A percentile compares a stretch with the other conserved stretches of the same genome.
These are phyloP conservation scores for Cryptococcus depauperatus DNA, from an alignment of 1,284 basidiomycete species.

Conservation along the genomic window DNA sequence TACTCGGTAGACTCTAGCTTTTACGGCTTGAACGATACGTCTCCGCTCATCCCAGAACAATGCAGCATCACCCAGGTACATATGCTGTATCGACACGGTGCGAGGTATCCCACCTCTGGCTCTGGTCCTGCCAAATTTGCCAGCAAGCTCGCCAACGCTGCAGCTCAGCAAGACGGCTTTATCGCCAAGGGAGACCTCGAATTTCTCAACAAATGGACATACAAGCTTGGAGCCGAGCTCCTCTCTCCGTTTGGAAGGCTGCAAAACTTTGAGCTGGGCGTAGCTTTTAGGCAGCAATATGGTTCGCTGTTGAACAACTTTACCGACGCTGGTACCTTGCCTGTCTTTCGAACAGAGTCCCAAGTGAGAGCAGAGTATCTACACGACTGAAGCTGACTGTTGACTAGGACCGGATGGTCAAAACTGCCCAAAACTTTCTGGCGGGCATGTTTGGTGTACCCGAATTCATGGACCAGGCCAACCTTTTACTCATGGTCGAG, in stretches of 20 bases:
- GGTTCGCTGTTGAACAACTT: slow-evolving; percentile 75
- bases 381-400: slow-evolving; percentile 42
- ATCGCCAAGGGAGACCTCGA: slow-evolving; percentile 37
- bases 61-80: slow-evolving; percentile 67
- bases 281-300: slow-evolving; percentile 53
- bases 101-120: slow-evolving; percentile 41
- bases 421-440: slow-evolving; percentile 75
- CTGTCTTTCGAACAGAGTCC: slow-evolving; percentile 60
- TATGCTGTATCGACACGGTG: slow-evolving; percentile 55
- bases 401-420: slow-evolving; percentile 68
- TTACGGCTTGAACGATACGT: slow-evolving; percentile 63
- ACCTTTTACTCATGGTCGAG: slow-evolving; percentile 53
- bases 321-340: slow-evolving; percentile 45
- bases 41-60: slow-evolving; percentile 56
- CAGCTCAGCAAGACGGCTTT: slow-evolving; percentile 19
- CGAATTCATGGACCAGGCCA: slow-evolving; percentile 72
- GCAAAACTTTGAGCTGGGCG: slow-evolving; percentile 43
- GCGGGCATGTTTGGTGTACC: slow-evolving; percentile 82
- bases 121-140: slow-evolving; percentile 30
- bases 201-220: slow-evolving; percentile 48
- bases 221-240: slow-evolving; percentile 46
- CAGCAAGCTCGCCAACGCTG: slow-evolving; percentile 28
- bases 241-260: slow-evolving; percentile 47
- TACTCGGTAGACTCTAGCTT: slow-evolving; percentile 60
- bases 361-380: slow-evolving; percentile 24